These are phyloP conservation scores for Rhexocercosporidium sp. DNA, from an alignment of 2,329 filamentous ascomycete genomes.

Conservation along the genomic window DNA sequence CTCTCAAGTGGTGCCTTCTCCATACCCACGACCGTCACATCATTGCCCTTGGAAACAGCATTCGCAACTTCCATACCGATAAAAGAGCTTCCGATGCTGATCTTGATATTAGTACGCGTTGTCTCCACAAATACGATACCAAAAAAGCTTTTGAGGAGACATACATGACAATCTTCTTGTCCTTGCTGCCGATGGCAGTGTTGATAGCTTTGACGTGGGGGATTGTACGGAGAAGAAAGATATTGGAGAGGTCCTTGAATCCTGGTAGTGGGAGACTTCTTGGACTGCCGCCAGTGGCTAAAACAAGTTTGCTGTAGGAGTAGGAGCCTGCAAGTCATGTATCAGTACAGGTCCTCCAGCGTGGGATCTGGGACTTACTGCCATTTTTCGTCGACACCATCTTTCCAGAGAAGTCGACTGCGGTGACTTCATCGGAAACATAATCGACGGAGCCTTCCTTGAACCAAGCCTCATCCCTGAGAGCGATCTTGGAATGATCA, in stretches of 20 bases:
- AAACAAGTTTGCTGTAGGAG: constrained; percentile 84
- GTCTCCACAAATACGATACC: constrained; percentile 86
- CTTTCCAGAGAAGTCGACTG: constrained; percentile 77
- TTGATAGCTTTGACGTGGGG: constrained; percentile 80
- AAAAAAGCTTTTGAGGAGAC: constrained; percentile 80
- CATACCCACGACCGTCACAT: constrained; percentile 88
- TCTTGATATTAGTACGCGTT: neutral
- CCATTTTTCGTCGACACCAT: constrained; percentile 77
- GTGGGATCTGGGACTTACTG: neutral
- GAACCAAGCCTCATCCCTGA: constrained; percentile 80
- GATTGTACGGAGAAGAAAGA: constrained; percentile 83
- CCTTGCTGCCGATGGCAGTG: constrained; percentile 77
- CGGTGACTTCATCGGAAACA: constrained; percentile 68
- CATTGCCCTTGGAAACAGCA: constrained; percentile 77
- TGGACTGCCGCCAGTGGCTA: constrained; percentile 85
- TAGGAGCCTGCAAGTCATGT: constrained; percentile 54
- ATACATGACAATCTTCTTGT: constrained; percentile 85
- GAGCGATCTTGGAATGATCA: constrained; percentile 78
- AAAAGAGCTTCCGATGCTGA: constrained; percentile 81
- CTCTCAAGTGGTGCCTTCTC: constrained; percentile 83
- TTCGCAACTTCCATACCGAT: constrained; percentile 99
- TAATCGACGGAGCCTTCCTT: constrained; percentile 63
- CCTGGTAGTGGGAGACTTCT: constrained; percentile 79
- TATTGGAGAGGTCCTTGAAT: constrained; percentile 84
- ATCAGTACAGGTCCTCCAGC: neutral